These are phyloP conservation scores for Diplodia scrobiculata DNA, from an alignment of 2,329 filamentous ascomycete genomes.

Conservation along the genomic window DNA sequence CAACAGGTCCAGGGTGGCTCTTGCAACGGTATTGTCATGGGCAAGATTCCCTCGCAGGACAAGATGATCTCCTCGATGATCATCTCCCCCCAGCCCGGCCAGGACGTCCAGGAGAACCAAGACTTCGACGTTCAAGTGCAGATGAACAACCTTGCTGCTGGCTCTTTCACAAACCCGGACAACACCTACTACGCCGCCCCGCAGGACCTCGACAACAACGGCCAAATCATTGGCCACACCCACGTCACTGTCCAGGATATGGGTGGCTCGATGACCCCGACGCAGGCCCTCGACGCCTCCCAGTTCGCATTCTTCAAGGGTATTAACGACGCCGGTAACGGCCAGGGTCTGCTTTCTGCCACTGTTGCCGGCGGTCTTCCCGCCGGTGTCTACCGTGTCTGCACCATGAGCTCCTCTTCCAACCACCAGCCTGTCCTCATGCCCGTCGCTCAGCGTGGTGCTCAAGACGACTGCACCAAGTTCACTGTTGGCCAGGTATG, in stretches of 20 bases:
- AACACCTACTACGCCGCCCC: slow-evolving; percentile 60
- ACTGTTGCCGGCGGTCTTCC: slow-evolving; percentile 53
- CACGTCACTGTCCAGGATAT: slow-evolving; percentile 59
- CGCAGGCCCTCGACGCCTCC: slow-evolving; percentile 45
- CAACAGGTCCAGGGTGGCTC: slow-evolving; percentile 54
- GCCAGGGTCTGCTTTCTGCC: slow-evolving; percentile 51
- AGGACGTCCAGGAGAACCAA: slow-evolving; percentile 46
- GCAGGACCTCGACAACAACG: slow-evolving; percentile 50
- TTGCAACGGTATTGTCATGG: slow-evolving; percentile 63
- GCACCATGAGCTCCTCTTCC: slow-evolving; percentile 54
- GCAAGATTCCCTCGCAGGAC: slow-evolving; percentile 54
- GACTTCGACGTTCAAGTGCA: slow-evolving; percentile 55
- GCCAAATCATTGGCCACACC: slow-evolving; percentile 51
- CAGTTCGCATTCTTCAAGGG: slow-evolving; percentile 62
- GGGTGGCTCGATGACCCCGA: slow-evolving; percentile 42
- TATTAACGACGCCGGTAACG: slow-evolving; percentile 56
- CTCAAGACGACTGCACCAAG: slow-evolving; percentile 57
- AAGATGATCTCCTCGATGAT: slow-evolving; percentile 62
- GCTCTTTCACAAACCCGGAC: slow-evolving; percentile 58
- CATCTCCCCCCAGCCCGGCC: slow-evolving; percentile 49
- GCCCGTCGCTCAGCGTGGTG: slow-evolving; percentile 58
- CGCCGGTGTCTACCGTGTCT: slow-evolving; percentile 55
- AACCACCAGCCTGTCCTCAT: slow-evolving; percentile 62
- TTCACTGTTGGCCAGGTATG: slow-evolving; percentile 48
- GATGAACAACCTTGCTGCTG: slow-evolving; percentile 54